Conservation (phyloP, 257 asterid genomes). For the Solanum medicagineum region DNA sequence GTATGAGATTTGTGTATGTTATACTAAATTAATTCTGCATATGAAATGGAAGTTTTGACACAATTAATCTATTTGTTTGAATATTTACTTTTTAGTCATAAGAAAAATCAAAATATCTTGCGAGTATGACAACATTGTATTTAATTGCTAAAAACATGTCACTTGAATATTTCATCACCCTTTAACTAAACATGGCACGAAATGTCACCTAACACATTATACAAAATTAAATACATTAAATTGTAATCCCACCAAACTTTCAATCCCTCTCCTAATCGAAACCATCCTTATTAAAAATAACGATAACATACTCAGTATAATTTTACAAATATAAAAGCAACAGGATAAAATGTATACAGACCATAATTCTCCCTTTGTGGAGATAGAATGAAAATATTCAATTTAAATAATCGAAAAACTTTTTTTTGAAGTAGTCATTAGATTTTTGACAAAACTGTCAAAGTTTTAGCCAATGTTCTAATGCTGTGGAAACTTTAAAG, state of each 20-base stretch:
- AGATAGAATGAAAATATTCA: no score
- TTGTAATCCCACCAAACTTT: not conserved
- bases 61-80: not conserved
- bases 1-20: no score
- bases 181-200: not conserved
- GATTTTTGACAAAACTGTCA: not conserved
- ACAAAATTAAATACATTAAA: not conserved
- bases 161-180: not conserved
- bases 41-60: not conserved
- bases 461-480: not conserved
- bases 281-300: not conserved
- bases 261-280: not conserved
- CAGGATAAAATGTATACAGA: not conserved
- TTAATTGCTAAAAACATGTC: not conserved
- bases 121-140: not conserved
- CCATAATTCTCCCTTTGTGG: no score
- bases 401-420: not conserved
- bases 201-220: not conserved
- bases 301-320: not conserved
- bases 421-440: not conserved
- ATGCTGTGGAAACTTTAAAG: not conserved
- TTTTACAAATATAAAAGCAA: fast-evolving
- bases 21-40: no score
- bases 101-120: not conserved
- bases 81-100: not conserved